Percentiles rank a stretch among this genome's conserved stretches.
These are phyloP conservation scores for Encephalitozoon hellem DNA, from an alignment of 371 early-diverging fungal species.

Conservation along the genomic window DNA sequence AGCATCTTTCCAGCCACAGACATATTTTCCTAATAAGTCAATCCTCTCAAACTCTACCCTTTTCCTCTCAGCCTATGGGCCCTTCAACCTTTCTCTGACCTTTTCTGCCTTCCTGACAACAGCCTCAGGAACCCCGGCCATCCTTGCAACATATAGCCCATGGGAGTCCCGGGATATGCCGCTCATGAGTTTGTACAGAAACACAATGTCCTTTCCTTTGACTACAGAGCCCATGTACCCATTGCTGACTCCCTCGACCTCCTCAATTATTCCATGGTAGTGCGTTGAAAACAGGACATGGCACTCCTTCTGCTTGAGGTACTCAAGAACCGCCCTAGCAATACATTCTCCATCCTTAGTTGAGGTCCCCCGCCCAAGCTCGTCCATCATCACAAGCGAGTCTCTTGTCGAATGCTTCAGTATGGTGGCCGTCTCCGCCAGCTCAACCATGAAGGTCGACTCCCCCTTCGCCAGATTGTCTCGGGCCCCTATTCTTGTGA, in stretches of 20 bases:
- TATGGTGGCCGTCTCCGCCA: slow-evolving; percentile 85
- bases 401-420: slow-evolving; percentile 76
- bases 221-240: slow-evolving; percentile 44
- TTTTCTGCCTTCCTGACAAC: slow-evolving; percentile 53
- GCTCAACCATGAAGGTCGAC: slow-evolving; percentile 97
- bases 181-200: slow-evolving; percentile 77
- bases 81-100: background rate
- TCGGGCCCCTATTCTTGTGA: slow-evolving; percentile 68
- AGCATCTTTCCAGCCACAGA: background rate
- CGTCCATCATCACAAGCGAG: slow-evolving; percentile 94
- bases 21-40: background rate
- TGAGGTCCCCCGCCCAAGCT: slow-evolving; percentile 93
- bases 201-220: slow-evolving; percentile 69
- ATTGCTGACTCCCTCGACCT: slow-evolving; percentile 63
- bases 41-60: background rate
- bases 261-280: slow-evolving; percentile 77
- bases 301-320: slow-evolving; percentile 63
- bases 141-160: slow-evolving; percentile 82
- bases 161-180: slow-evolving; percentile 73
- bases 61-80: background rate
- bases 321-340: slow-evolving; percentile 77
- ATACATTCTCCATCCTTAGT: slow-evolving; percentile 95
- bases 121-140: slow-evolving; percentile 77
- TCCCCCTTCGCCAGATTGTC: slow-evolving; percentile 73
- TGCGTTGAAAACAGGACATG: slow-evolving; percentile 84